Conservation (phyloP, 169 alveolate species). For the Plasmodium yoelii region DNA sequence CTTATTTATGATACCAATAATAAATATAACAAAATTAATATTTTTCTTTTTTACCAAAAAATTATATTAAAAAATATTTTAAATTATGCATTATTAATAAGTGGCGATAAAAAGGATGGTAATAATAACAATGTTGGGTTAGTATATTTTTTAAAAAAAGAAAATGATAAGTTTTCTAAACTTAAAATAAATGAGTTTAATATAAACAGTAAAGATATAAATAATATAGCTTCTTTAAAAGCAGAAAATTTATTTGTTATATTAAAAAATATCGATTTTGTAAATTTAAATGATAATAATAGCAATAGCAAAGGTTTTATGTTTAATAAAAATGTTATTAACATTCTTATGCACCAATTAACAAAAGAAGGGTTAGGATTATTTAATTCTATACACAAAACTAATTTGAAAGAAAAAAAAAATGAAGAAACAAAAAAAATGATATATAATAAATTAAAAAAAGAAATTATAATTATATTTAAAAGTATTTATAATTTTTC, state of each 20-base stretch:
- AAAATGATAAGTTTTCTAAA: conserved; percentile 13
- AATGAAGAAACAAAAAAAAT: not conserved
- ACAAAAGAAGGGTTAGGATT: conserved; percentile 26
- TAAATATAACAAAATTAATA: conserved; percentile 25
- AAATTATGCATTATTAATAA: conserved; percentile 1
- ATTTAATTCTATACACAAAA: conserved; percentile 3
- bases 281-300: conserved; percentile 1
- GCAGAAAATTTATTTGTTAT: conserved; percentile 28
- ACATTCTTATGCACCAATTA: conserved; percentile 25
- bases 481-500: conserved; percentile 23
- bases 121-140: not conserved
- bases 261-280: conserved; percentile 30
- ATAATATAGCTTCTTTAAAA: not conserved
- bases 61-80: conserved; percentile 21
- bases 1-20: conserved; percentile 1
- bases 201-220: conserved; percentile 2
- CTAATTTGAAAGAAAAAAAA: conserved; percentile 15
- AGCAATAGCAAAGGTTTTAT: not conserved
- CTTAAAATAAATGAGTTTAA: conserved; percentile 31
- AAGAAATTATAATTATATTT: conserved; percentile 3
- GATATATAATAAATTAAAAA: conserved; percentile 9
- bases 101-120: no score
- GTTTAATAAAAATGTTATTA: conserved; percentile 41
- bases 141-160: conserved; percentile 12
- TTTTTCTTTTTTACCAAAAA: conserved; percentile 20